A percentile compares a stretch with the other conserved stretches of the same genome.
These are phyloP conservation scores for Kazachstania taianensis DNA, from an alignment of 805 yeast species.

Conservation along the genomic window DNA sequence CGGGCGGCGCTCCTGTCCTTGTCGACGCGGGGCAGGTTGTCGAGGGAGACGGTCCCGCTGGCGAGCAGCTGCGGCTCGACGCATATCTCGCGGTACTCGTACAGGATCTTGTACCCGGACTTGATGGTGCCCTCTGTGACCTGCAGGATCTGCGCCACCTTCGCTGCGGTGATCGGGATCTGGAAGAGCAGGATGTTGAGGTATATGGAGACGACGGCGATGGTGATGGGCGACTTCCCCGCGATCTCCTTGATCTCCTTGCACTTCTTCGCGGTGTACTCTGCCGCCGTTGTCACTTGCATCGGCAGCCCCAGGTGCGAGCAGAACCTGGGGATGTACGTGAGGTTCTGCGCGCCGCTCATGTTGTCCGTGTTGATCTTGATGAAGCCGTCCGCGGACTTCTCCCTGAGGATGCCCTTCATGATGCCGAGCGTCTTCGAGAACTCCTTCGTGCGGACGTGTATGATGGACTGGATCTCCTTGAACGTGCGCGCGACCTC, in stretches of 20 bases:
- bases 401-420: constrained; percentile 50
- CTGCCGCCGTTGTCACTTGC: constrained; percentile 85
- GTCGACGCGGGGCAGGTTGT: constrained; percentile 26
- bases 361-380: constrained; percentile 37
- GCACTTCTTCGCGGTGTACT: constrained; percentile 80
- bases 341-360: constrained; percentile 82
- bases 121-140: constrained; percentile 97
- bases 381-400: constrained; percentile 30
- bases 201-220: constrained; percentile 94
- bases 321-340: constrained; percentile 89
- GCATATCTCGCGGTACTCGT: constrained; percentile 58
- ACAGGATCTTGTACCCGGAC: constrained; percentile 75
- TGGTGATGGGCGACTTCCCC: constrained; percentile 93
- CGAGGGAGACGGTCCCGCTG: constrained; percentile 23
- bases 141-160: constrained; percentile 85
- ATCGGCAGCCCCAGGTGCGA: constrained; percentile 83
- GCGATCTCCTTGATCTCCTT: constrained; percentile 89
- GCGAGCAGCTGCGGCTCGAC: constrained; percentile 33
- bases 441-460: constrained; percentile 88
- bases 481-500: constrained; percentile 89
- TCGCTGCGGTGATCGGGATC: constrained; percentile 61
- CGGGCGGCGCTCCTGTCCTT: constrained; percentile 17
- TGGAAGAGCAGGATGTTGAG: constrained; percentile 87
- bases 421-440: constrained; percentile 84
- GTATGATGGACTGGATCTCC: constrained; percentile 91